Evolutionary conservation across 805 yeast genomes (phyloP).

Genomic region (Metschnikowia arizonensis): DNA sequence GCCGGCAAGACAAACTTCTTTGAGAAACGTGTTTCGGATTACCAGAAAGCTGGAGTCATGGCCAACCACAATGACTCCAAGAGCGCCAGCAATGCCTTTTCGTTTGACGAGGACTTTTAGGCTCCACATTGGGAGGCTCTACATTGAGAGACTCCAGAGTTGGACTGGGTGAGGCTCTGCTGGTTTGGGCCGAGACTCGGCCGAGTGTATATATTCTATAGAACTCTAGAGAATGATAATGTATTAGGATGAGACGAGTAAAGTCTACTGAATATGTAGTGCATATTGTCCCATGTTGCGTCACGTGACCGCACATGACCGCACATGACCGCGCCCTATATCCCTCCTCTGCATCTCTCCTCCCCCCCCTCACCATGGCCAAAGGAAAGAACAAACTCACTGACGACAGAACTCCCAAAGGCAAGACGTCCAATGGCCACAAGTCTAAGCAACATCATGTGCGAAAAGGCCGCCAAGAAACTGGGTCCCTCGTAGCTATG

Average conservation of each 20-base stretch:
- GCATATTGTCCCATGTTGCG: no score
- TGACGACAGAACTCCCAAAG: conserved; percentile 36
- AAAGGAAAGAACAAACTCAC: conserved; percentile 53
- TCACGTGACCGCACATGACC: no score
- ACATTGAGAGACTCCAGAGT: no score
- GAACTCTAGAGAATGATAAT: not conserved
- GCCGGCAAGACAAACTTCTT: conserved; percentile 99
- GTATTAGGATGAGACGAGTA: no score
- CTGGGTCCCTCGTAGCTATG: conserved; percentile 22
- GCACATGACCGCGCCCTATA: not conserved
- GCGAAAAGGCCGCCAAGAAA: conserved; percentile 34
- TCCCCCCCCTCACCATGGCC: conserved; percentile 33
- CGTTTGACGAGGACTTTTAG: conserved; percentile 89
- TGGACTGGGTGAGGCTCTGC: conserved; percentile 4
- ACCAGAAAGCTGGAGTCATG: conserved; percentile 99
- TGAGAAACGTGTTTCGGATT: conserved; percentile 97
- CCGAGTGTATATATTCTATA: not conserved
- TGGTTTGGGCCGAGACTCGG: conserved; percentile 4
- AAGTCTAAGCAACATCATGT: conserved; percentile 51
- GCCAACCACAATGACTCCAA: conserved; percentile 56
- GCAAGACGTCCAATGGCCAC: conserved; percentile 52
- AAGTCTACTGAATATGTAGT: no score
- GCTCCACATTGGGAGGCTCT: no score
- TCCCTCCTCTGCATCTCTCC: not conserved
- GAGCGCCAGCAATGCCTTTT: conserved; percentile 54